Evolutionary conservation across 192 early-diverging fungal species (phyloP), one percentile per base, ranked within the genome.

Genomic region (Coemansia sp.): DNA sequence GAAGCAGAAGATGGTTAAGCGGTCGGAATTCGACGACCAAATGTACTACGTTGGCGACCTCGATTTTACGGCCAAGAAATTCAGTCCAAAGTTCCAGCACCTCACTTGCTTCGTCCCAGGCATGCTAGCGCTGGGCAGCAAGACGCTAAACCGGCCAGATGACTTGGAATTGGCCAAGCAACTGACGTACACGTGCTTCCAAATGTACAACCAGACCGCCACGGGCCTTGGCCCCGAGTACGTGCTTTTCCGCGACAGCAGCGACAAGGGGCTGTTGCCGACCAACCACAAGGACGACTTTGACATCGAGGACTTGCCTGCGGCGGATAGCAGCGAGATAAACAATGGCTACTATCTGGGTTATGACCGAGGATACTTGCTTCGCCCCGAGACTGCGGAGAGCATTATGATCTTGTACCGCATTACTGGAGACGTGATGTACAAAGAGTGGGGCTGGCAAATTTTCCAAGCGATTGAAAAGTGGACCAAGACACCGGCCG

Each of bases 221-320:
- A 92, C 94, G 0, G 92, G 94, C 1, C 81, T 98, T 42, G 88
- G 93, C 19, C 86, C 92, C 43, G 96, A 98, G 72, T 95, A 95
- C 63, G 94, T 93, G 42, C 92, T 88, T 35, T 93, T 92, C 84
- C 85, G 87, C 63, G 78, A 69, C 63, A 55, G 64, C 30, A 40
- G 74, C 53, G 44, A 85, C 63, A 63, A 38, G 58, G 80, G 80
- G 0, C 39, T 82, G 1, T 63, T 72, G 43, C 68, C 62, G 3
- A 52, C 53, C 26, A 66, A 70, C 5, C 49, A 64, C 64, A 61
- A 72, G 7, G 55, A 67, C 23, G 73, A 84, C 46, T 78, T 78
- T 78, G 70, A 57, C 23, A 53, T 72, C 26, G 59, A 70, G 5
- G n/a, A 67, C 26, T 61, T 78, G 1, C 17, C 46, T 7, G 39